These are phyloP conservation scores for Penicillium polonicum DNA, from an alignment of 2,329 filamentous ascomycete species.

Conservation along the genomic window DNA sequence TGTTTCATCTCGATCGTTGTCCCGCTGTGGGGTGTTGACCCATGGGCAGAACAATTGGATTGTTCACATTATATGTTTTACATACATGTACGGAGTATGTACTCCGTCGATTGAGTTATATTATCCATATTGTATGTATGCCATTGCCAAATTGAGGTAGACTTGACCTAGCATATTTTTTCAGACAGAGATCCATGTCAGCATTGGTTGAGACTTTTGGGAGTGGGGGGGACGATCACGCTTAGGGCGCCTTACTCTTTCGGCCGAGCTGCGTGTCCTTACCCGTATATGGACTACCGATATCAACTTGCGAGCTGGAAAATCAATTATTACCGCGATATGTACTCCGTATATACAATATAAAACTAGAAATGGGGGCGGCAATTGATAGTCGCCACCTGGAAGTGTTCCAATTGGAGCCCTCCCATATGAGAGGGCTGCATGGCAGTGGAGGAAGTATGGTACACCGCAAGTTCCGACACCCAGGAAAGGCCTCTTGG, in stretches of 20 bases:
- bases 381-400: neutral
- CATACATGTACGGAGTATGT: too few species aligned
- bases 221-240: neutral
- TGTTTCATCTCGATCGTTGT: slow-evolving; percentile 27
- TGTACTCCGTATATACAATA: neutral
- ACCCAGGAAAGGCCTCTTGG: neutral
- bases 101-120: too few species aligned
- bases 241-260: neutral
- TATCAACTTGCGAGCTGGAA: neutral
- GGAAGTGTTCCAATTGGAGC: neutral
- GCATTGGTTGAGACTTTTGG: neutral
- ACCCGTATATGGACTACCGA: neutral
- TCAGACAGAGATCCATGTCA: neutral
- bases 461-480: slow-evolving; percentile 1
- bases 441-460: neutral
- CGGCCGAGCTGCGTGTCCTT: neutral
- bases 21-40: slow-evolving; percentile 24
- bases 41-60: neutral
- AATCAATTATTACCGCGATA: neutral
- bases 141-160: neutral
- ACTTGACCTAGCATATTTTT: neutral
- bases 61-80: neutral
- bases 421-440: neutral
- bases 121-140: neutral
- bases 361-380: neutral